A percentile compares a stretch with the other conserved stretches of the same genome.
These are phyloP conservation scores for Thelephora aurantiotincta DNA, from an alignment of 768 basidiomycete species.

Conservation along the genomic window DNA sequence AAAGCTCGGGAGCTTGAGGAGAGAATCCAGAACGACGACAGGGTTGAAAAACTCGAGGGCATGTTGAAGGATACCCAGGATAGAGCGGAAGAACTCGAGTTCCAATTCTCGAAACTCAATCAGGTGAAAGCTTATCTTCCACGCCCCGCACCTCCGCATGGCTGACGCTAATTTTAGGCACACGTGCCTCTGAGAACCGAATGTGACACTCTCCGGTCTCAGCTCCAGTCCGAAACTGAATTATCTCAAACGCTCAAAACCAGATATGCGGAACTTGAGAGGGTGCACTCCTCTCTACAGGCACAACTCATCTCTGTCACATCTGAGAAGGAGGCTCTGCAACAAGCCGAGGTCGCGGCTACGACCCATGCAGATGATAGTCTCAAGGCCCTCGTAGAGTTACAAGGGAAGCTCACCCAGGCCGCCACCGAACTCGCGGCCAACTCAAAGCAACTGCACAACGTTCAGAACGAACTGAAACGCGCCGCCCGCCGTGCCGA, in stretches of 20 bases:
- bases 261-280: slow-evolving; percentile 33
- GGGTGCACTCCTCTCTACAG: slow-evolving; percentile 27
- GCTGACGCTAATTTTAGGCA: slow-evolving; percentile 23
- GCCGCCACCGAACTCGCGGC: slow-evolving; percentile 38
- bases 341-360: slow-evolving; percentile 8
- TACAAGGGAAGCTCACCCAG: slow-evolving; percentile 46
- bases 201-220: slow-evolving; percentile 38
- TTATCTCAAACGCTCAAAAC: slow-evolving; percentile 33
- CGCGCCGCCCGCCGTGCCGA: slow-evolving; percentile 53
- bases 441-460: slow-evolving; percentile 42
- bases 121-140: slow-evolving; percentile 34
- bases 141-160: too few relatives aligned
- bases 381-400: slow-evolving; percentile 31
- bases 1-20: slow-evolving; percentile 63
- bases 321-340: slow-evolving; percentile 35
- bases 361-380: slow-evolving; percentile 27
- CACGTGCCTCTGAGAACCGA: slow-evolving; percentile 46
- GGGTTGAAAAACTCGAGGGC: slow-evolving; percentile 56
- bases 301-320: slow-evolving; percentile 32
- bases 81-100: slow-evolving; percentile 72
- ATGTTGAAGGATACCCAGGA: slow-evolving; percentile 70
- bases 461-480: slow-evolving; percentile 50
- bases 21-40: slow-evolving; percentile 73
- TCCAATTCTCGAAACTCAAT: slow-evolving; percentile 64
- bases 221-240: slow-evolving; percentile 26